Base-by-base conservation (phyloP, 495 filamentous ascomycete genomes). In the Penicillium lagena region DNA sequence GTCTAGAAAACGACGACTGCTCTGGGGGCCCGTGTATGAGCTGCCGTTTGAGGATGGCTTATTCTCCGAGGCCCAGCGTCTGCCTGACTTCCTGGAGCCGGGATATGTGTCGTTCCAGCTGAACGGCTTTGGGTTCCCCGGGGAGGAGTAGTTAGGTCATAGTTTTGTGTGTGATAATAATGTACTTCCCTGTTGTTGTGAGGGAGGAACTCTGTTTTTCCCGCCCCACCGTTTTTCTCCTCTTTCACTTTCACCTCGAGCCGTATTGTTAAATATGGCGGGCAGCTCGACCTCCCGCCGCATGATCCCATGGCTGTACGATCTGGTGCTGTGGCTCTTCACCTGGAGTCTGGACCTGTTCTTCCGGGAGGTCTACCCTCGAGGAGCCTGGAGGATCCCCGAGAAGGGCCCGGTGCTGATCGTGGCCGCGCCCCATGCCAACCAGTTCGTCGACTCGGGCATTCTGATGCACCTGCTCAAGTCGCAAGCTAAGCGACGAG, bases 341-440 rank as follows among this genome's bases (percentile, higher is more conserved):
- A 90, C 88, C 5, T 73, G 93, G 28, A 72, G 94, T 9, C 76
- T 89, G 29, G 90, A 96, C 57, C 78, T 95, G 40, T 98, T 98
- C 77, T 98, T 98, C 72, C 81, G 93, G 50, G 93, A 98, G 68
- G 86, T 98, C 4, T 90, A 96, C 57, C 90, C 91, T 9, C 84
- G 93, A 37, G 87, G 89, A 42, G 81, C 87, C 34, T 98, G 91
- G 87, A 85, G 86, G 60, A 83, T 98, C 13, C 91, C 93, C 12
- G 76, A 82, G 48, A 75, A 75, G 54, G 89, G 88, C 1, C 89
- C 93, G 0, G 76, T 98, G 37, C 85, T 98, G 34, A 94, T 98
- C 59, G 93, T 98, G 43, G 90, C 89, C 12, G 93, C 93, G 13
- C 93, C 93, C 43, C 93, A 98, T 75, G 93, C 91, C 32, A 98